These are phyloP conservation scores for Fusarium sp. DNA, from an alignment of 2,329 filamentous ascomycete genomes.

Conservation along the genomic window DNA sequence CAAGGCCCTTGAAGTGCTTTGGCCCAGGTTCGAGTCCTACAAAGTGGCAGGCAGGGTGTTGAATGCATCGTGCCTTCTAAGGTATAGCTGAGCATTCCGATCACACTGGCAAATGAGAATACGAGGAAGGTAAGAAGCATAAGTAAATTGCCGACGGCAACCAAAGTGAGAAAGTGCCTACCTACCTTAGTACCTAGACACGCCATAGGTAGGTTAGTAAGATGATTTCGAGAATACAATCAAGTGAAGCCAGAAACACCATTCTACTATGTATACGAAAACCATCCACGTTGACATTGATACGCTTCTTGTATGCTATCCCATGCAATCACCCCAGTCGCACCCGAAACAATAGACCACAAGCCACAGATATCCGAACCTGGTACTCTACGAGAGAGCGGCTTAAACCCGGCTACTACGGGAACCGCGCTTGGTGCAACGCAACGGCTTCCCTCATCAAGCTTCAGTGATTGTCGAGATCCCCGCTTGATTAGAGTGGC, in stretches of 20 bases:
- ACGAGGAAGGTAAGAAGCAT: neutral
- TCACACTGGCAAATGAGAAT: neutral
- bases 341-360: conserved; percentile 43
- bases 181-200: too few species aligned
- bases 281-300: neutral
- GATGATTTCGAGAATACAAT: neutral
- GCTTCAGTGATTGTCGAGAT: neutral
- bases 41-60: conserved; percentile 8
- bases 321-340: conserved; percentile 31
- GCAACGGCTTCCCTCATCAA: conserved; percentile 21
- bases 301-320: conserved; percentile 1
- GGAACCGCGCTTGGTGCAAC: conserved; percentile 34
- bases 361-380: conserved; percentile 31
- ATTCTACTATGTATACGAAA: conserved; percentile 8
- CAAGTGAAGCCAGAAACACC: conserved; percentile 8
- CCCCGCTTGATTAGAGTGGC: conserved; percentile 42
- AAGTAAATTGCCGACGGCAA: conserved; percentile 9
- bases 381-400: conserved; percentile 3
- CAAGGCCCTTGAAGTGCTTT: conserved; percentile 3
- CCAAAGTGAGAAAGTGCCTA: conserved; percentile 9
- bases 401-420: conserved; percentile 40
- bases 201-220: neutral
- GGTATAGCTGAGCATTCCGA: neutral
- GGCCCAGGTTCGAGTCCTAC: conserved; percentile 9
- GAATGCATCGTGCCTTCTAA: neutral